Base-by-base conservation (phyloP, 257 asterid species). In the Nemophila menziesii region DNA sequence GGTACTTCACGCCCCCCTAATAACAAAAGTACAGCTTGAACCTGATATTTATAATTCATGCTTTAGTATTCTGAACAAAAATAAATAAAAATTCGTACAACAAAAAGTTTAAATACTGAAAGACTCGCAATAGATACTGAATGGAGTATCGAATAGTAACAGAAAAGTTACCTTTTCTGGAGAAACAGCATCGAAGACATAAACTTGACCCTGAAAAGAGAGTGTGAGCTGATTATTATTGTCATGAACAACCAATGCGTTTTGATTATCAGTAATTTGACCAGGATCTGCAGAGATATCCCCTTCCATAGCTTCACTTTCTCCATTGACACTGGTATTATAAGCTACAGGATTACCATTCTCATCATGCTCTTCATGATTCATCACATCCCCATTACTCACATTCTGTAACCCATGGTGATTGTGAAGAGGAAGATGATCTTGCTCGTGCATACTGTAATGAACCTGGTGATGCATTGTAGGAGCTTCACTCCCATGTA, bases 1-100 rank as follows among this genome's bases (percentile, higher is more conserved):
- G 78, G 82, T 41, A 76, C 61, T 65, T 82, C 92, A 39, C 79
- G 77, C 37, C 92, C 92, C 50, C 92, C 94, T 54, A 82, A 54
- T 27, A 82, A 66, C 54, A 82, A 69, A 42, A 82, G 85, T 44
- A 79, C 92, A 45, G 82, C 92, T 68, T 79, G 92, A 55, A 79
- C 94, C 94, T 79, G 73, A 65, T 54, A 36, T 26, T 33, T 22
- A 46, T 54, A 53, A 48, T 51, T 46, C 33, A 21, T n/a, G n/a
- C n/a, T n/a, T n/a, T n/a, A n/a, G n/a, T 5, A 47, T 2, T 14
- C 11, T 12, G 22, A 27, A 27, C 10, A 3, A 9, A 10, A 34
- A 8, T 26, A 17, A 4, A 19, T 0, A 24, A 18, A 41, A 10
- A 2, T 8, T 8, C 16, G 8, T 16, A 5, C 17, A 13, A 29